Evolutionary conservation across 768 basidiomycete species (phyloP), one percentile per base, ranked within the genome.

Genomic region (Hygrocybe coccinea): DNA sequence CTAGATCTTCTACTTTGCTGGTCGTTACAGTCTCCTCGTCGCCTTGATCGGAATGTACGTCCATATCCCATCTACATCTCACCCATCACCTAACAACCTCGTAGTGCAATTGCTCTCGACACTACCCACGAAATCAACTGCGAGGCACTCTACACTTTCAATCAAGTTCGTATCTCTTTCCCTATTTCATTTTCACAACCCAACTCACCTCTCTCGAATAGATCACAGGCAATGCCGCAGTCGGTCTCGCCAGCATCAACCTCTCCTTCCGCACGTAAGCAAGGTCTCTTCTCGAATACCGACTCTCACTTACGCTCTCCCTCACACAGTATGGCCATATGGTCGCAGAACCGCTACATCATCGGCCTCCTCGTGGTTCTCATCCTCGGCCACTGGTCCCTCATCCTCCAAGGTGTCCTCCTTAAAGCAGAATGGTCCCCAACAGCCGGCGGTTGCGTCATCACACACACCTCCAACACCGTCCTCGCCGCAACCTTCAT

Each of bases 1-100:
- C n/a, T 57, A 87, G 85, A 70, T 78, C 44, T 87, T 87, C 65
- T 88, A 88, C 67, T 87, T 88, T 67, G 67, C 82, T 38, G 82
- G 83, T 56, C 79, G 86, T 46, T 88, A 87, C 64, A 78, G 75
- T 62, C 69, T 87, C 34, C 68, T 88, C 5, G 75, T 85, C 59
- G 81, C 86, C 2, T 67, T 87, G 57, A 74, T 85, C 55, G 86
- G 86, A 63, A 85, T 88, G 86, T 87, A 61, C 62, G 85, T 71
- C 21, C 15, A 47, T 33, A 19, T 58, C 5, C 21, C 35, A 17
- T 36, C 39, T 34, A 15, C 19, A n/a, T 21, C 52, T 17, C 39
- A n/a, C 24, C 7, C 22, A 25, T 19, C 38, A 34, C 21, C 41
- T 11, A 38, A 21, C 41, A 22, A 15, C n/a, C 34, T 14, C n/a